Evolutionary conservation across 257 asterid species (phyloP), one percentile per base, ranked within the genome.

Genomic region (Rhazya stricta): DNA sequence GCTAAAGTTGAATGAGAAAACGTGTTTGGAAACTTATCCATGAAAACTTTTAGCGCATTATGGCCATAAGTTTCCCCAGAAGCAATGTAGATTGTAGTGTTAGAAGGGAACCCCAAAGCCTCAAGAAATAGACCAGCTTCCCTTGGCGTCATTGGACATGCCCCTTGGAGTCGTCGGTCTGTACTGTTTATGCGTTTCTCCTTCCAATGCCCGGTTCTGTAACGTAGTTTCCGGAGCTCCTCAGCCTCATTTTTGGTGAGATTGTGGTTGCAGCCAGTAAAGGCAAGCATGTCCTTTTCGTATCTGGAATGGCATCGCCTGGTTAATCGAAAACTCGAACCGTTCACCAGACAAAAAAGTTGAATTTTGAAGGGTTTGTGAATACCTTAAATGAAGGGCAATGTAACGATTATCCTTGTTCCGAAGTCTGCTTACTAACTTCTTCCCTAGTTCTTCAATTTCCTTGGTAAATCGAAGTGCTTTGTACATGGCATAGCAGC

Each of bases 271-370:
- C 88, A 85, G 37, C 88, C 88, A 5, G 88, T 85, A 81, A 85
- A 85, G 68, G 86, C 84, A n/a, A 85, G 83, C 88, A 85, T 82
- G 77, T 85, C 88, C 80, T 80, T 80, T 60, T 82, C 88, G 60
- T 85, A 85, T 69, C 87, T 83, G 72, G 53, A 32, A 68, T 77
- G 56, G 71, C 50, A 39, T 18, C 18, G 9, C 39, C 46, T 0
- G 43, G 29, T 57, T 42, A 60, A 27, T 1, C 48, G 13, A 73
- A 0, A 42, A 21, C 43, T 34, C 6, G 11, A 9, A 19, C 2
- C 37, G 0, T 21, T 53, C 23, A 51, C 21, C 15, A 53, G 16
- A 39, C 42, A 12, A 58, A 73, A n/a, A 37, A 74, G 1, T 10
- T 29, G 15, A 9, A 4, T 9, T 29, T 60, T 3, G 25, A 51